Evolutionary conservation across 1,139 yeast genomes (phyloP).

Genomic region (Saccharomyces hybrid): DNA sequence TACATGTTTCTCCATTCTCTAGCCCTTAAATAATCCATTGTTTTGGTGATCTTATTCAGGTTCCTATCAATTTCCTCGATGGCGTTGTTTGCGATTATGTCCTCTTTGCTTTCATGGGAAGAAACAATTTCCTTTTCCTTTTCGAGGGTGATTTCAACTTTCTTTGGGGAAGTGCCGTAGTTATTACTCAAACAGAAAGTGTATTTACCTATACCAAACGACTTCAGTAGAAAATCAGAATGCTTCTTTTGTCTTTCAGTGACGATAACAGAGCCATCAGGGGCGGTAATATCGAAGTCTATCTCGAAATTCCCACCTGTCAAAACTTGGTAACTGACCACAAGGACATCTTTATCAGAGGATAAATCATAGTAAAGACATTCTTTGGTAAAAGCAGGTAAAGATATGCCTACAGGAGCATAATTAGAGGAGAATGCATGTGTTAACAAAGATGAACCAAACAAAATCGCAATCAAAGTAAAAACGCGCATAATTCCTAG

Average conservation of each 20-base stretch:
- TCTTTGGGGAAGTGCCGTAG: conserved; percentile 58
- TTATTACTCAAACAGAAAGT: conserved; percentile 61
- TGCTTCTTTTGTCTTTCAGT: conserved; percentile 49
- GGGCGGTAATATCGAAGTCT: conserved; percentile 53
- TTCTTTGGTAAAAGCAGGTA: conserved; percentile 38
- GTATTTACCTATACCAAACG: conserved; percentile 51
- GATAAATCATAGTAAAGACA: conserved; percentile 35
- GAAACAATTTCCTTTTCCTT: conserved; percentile 33
- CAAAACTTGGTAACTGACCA: conserved; percentile 43
- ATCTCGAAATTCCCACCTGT: conserved; percentile 65
- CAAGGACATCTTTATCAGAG: conserved; percentile 33
- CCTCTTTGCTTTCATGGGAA: conserved; percentile 39
- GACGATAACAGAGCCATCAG: conserved; percentile 50
- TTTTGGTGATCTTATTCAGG: conserved; percentile 50
- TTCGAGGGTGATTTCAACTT: conserved; percentile 56
- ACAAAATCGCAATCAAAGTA: not conserved
- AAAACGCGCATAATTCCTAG: not conserved
- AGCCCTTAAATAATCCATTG: conserved; percentile 58
- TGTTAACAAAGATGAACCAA: conserved; percentile 4
- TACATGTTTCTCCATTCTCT: conserved; percentile 71
- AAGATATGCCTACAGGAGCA: conserved; percentile 32
- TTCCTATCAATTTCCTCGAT: conserved; percentile 53
- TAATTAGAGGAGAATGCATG: conserved; percentile 17
- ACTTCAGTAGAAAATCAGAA: conserved; percentile 51
- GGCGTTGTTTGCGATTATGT: conserved; percentile 48